phyloP scores from a whole-genome alignment of 371 early-diverging fungal species.

The Mortierella sp. region DNA sequence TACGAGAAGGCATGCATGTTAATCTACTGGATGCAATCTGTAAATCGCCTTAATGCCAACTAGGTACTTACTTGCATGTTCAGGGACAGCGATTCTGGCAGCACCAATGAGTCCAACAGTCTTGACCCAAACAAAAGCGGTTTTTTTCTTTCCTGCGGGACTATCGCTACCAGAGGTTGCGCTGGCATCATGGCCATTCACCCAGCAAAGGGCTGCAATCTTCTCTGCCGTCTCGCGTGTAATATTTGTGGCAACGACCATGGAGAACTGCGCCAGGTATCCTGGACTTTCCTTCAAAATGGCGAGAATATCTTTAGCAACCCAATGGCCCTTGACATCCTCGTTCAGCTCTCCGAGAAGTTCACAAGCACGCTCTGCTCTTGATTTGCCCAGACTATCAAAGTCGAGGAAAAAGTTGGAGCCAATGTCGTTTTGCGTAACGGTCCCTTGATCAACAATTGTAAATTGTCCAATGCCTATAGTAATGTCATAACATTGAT shows the following conservation, averaged over 20 bases:
- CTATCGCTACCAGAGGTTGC: background rate
- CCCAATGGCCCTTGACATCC: conserved; percentile 77
- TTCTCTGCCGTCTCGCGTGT: conserved; percentile 65
- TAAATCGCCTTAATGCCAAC: too few relatives aligned
- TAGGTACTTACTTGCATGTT: conserved; percentile 74
- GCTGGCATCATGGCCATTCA: conserved; percentile 20
- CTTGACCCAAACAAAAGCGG: conserved; percentile 78
- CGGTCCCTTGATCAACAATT: conserved; percentile 78
- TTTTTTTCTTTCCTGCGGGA: conserved; percentile 54
- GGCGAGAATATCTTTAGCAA: conserved; percentile 39
- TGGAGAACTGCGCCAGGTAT: conserved; percentile 76
- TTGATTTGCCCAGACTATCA: conserved; percentile 70
- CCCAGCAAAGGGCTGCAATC: conserved; percentile 73
- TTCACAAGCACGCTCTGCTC: conserved; percentile 74
- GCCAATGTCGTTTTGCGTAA: conserved; percentile 76
- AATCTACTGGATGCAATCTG: too few relatives aligned
- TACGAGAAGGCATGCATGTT: conserved; percentile 34
- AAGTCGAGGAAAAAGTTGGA: conserved; percentile 91
- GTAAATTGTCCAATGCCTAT: conserved; percentile 91
- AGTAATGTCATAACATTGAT: background rate
- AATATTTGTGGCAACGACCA: conserved; percentile 82
- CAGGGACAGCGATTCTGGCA: conserved; percentile 76
- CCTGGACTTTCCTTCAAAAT: conserved; percentile 67
- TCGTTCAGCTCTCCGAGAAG: conserved; percentile 90
- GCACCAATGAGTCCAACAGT: conserved; percentile 82